Evolutionary conservation across 495 filamentous ascomycete species (phyloP), one percentile per base, ranked within the genome.

Genomic region (Haplographium delicatum): DNA sequence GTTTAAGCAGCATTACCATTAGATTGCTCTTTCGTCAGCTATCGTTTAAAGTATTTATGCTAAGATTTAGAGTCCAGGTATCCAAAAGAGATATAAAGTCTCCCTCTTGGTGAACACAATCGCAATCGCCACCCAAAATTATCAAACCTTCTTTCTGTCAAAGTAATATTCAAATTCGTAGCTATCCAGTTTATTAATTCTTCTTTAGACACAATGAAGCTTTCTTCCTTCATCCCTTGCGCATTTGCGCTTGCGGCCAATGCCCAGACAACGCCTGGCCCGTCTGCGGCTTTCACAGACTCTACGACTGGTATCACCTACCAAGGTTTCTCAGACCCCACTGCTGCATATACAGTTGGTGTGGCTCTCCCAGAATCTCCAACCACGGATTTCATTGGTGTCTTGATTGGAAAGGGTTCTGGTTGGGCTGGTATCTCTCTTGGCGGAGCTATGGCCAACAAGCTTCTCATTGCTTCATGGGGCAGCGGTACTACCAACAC

Each of bases 401-500:
- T 35, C 13, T 55, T 66, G 62, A 53, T 25, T 25, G 22, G 27
- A 9, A 45, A 11, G 49, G 52, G 24, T 20, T 42, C 51, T 11
- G 78, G 77, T 18, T 84, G 72, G 71, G 76, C 74, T 56, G 80
- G 77, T 45, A 57, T 82, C 2, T 44, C 39, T n/a, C 20, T 44
- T 9, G 75, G 71, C 4, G 71, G 80, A 49, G 69, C 68, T 23
- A 84, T 84, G 80, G 74, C 76, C 2, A 40, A 51, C 10, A 68
- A 74, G 44, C 57, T 71, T 5, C 61, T 83, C 34, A 65, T 84
- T 18, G 68, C 81, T 53, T 74, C 73, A 5, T 84, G 72, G 68
- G 62, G 68, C 11, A 65, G 44, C 44, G 34, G 72, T 57, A 62
- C 70, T 16, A 53, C 64, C 15, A 64, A 81, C 25, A 61, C 72